phyloP scores from a whole-genome alignment of 345 rosid genomes.

The Acer saccharum region DNA sequence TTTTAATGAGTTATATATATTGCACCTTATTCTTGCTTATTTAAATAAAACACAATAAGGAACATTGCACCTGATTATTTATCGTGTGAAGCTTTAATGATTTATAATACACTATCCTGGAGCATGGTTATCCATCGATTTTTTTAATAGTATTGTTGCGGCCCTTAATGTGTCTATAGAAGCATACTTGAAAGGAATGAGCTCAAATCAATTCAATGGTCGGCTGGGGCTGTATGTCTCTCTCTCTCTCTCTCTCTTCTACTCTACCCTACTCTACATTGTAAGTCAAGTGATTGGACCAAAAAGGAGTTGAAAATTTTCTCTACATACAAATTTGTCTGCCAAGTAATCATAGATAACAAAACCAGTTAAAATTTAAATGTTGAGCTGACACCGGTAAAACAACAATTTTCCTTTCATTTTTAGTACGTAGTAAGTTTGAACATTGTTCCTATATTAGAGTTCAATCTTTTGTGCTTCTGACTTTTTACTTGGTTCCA shows the following conservation, averaged over 20 bases:
- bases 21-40: too few species aligned
- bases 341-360: background rate
- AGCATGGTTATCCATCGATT: background rate
- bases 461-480: constrained; percentile 6
- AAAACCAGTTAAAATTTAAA: background rate
- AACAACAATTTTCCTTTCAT: background rate
- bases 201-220: constrained; percentile 79
- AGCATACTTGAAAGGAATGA: constrained; percentile 74
- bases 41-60: too few species aligned
- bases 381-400: background rate
- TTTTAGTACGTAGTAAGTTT: background rate
- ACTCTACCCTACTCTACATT: background rate
- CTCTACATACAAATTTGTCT: background rate
- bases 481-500: constrained; percentile 40
- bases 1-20: background rate
- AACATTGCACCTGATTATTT: background rate
- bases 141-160: constrained; percentile 3
- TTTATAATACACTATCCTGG: background rate
- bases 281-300: background rate
- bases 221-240: constrained; percentile 74
- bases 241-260: background rate
- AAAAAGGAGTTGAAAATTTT: background rate
- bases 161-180: constrained; percentile 56
- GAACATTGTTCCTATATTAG: background rate
- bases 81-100: background rate